Conservation (phyloP, 1,284 basidiomycete species). For the Ceratobasidium sp. region DNA sequence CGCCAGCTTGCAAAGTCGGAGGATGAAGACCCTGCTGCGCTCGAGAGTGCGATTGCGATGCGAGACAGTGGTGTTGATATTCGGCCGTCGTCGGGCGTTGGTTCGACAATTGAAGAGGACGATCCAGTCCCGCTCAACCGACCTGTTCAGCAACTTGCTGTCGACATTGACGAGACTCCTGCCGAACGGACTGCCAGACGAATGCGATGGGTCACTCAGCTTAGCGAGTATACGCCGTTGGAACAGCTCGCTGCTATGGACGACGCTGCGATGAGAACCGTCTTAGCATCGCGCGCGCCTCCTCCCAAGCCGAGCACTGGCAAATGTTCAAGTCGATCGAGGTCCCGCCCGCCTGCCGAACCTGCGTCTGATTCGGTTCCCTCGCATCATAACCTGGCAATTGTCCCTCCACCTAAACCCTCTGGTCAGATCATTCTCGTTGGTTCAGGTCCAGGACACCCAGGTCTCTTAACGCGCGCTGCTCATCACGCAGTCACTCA, state of each 20-base stretch:
- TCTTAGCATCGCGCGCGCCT: conserved; percentile 60
- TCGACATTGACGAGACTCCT: conserved; percentile 62
- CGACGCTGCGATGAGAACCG: conserved; percentile 75
- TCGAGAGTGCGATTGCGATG: conserved; percentile 53
- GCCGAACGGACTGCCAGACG: conserved; percentile 71
- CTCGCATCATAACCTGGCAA: conserved; percentile 53
- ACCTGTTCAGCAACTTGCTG: conserved; percentile 76
- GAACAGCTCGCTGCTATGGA: conserved; percentile 80
- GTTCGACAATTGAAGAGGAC: conserved; percentile 63
- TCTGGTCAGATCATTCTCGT: conserved; percentile 86
- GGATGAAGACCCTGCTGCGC: conserved; percentile 56
- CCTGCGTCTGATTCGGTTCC: conserved; percentile 51
- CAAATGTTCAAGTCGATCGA: background rate
- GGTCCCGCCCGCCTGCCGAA: conserved; percentile 50
- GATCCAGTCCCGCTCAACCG: conserved; percentile 77
- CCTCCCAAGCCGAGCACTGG: conserved; percentile 17
- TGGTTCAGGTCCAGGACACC: conserved; percentile 95
- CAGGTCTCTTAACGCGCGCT: conserved; percentile 89
- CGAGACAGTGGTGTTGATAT: conserved; percentile 32
- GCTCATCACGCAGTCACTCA: conserved; percentile 86
- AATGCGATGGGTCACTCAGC: conserved; percentile 91
- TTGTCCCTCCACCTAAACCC: conserved; percentile 35
- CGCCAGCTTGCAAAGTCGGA: conserved; percentile 72
- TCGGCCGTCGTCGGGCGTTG: conserved; percentile 40
- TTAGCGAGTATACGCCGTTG: conserved; percentile 95